Base-by-base conservation (phyloP, 768 basidiomycete genomes). In the Hydnum rufescens region DNA sequence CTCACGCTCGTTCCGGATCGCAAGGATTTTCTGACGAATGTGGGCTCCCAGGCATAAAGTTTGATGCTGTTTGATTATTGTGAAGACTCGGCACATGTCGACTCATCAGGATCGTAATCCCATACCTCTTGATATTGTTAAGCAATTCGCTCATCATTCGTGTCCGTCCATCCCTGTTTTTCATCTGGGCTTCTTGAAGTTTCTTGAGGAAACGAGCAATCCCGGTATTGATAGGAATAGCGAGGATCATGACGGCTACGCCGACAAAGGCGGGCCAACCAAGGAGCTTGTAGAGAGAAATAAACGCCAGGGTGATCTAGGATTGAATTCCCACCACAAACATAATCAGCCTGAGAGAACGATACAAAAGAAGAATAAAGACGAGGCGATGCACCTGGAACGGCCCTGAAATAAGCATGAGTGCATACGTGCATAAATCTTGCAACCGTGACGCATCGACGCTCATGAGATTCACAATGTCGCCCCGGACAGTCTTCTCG, bases 381-480 rank as follows among this genome's bases (percentile, higher is more conserved):
- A 26, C 32, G 16, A 18, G 1, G 4, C 22, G 8, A 22, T n/a
- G 3, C 6, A 74, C 82, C 71, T 89, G 89, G 61, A 86, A 74
- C 4, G 89, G 82, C 1, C 87, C 92, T 2, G 81, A 86, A 61
- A 92, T 72, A 3, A 78, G 72, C 55, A 93, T 90, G 42, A 95
- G 69, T 1, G 82, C 87, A 61, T 82, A 87, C 0, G 79, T 76
- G 62, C 82, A 84, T 25, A 88, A 69, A 54, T 89, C 85, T 58
- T 87, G 83, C 42, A 89, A 65, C 32, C 82, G 69, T 13, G 74
- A 78, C 0, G 86, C 76, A 57, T 89, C 86, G 13, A 93, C 88
- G 4, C 80, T 82, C 81, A 92, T 90, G 30, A 93, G 65, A 61
- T 95, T 96, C 57, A 95, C 88, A 32, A 95, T 90, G 62, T 95